Base-by-base conservation (phyloP, 129 eudicot species). In the Pittosporum tobira region DNA sequence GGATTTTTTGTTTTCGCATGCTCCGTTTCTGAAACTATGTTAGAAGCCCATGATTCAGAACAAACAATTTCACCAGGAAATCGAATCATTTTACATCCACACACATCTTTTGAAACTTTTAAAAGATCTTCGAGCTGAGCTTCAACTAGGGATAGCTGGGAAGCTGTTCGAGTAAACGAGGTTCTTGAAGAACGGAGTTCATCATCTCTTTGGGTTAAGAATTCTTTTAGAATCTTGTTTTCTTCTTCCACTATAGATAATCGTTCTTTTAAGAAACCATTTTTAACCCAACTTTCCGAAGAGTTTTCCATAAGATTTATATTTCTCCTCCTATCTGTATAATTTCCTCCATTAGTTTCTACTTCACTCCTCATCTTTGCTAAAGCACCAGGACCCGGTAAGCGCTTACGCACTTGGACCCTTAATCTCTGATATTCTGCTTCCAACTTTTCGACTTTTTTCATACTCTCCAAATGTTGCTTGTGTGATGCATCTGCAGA, bases 401-500 rank as follows among this genome's bases (percentile, higher is more conserved):
- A 62, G 47, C 79, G 74, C 62, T 80, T 87, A 24, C 86, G 83
- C 53, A 79, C 73, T 45, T 80, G 52, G 51, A 61, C 43, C 21
- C 95, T 79, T 28, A 90, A 77, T 69, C 83, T 75, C 51, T 90
- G 88, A 72, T 95, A 90, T 40, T 83, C 98, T 2, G 85, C 73
- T 29, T 90, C 98, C 66, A 86, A 67, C 71, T 78, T 85, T 36
- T 69, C 77, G 2, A 78, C 74, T 45, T 85, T 79, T 77, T 86
- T 86, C 50, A 74, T 22, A 53, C 70, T 80, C 49, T 85, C 94
- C 65, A 81, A 37, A 29, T 78, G 69, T 45, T 84, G 81, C 73
- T 73, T 75, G 43, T 74, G 70, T 5, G 81, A 77, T 38, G 76
- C 86, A 18, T 88, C 96, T 16, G 80, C 77, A 52, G 87, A 80